Evolutionary conservation across 352 stramenopile species (phyloP), one percentile per base, ranked within the genome.

Genomic region (Globisporangium irregulare): DNA sequence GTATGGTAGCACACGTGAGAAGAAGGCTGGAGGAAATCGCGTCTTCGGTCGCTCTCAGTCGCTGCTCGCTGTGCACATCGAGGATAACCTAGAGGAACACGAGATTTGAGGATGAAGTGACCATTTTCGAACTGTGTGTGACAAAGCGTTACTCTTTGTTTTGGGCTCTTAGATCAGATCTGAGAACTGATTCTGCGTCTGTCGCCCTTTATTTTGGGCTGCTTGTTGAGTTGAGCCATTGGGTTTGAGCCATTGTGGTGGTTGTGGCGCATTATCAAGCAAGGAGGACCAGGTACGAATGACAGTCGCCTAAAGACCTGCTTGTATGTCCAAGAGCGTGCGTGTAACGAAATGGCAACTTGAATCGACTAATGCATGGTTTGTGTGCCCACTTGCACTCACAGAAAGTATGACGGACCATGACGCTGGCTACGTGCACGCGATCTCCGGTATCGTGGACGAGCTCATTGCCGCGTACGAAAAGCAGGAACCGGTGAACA

Each of bases 391-490:
- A 10, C 25, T 27, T 59, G 15, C 36, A 34, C 27, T 43, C 5
- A 8, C 18, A 59, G 53, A 15, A 22, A 62, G 12, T 18, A 78
- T 78, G 73, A 20, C 50, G 25, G 69, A 68, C 12, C 50, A 57
- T 8, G 71, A 76, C 43, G 71, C 76, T n/a, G 71, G 50, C 24
- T 94, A 94, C 64, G 80, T 94, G 62, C 80, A 91, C 69, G 91
- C 90, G 53, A 88, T 98, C 59, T 87, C 91, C 5, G 84, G 90
- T 63, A 97, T 98, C 67, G 93, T 98, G 15, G 86, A 96, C 65
- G 89, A 91, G 57, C 74, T 98, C 20, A 97, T 98, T 51, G 73
- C 81, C 24, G 92, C 93, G 4, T 98, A 97, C 70, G 90, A 98
- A 66, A 73, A 77, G 22, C 89, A 95, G 41, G 70, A 92, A 54